These are phyloP conservation scores for Melampsora medusae DNA, from an alignment of 1,284 basidiomycete genomes.

Conservation along the genomic window DNA sequence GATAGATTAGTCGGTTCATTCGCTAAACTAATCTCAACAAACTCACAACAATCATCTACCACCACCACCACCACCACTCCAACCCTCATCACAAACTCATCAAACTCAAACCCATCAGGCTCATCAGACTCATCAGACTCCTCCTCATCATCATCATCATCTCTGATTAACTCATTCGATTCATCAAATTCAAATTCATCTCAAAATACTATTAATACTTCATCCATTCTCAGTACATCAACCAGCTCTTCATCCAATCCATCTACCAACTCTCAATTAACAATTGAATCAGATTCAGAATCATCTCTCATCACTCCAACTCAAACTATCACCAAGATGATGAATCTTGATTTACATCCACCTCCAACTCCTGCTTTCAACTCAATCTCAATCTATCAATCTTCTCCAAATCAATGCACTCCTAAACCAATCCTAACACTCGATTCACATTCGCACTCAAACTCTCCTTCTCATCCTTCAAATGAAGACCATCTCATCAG, in stretches of 20 bases:
- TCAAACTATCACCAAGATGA: not conserved
- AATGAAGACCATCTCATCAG: not conserved
- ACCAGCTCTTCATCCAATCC: not conserved
- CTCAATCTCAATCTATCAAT: not conserved
- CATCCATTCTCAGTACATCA: too few species aligned
- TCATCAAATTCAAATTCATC: constrained; percentile 2
- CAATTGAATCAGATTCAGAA: too few species aligned
- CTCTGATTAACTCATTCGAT: not conserved
- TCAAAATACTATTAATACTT: too few species aligned
- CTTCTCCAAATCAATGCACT: not conserved
- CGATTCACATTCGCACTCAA: not conserved
- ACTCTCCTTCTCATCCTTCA: not conserved
- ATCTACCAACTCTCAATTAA: not conserved
- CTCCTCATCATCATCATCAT: not conserved
- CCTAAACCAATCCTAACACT: not conserved
- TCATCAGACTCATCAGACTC: not conserved
- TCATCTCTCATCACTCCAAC: not conserved
- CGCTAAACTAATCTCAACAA: not conserved
- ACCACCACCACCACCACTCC: too few species aligned
- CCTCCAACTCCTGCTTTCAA: not conserved
- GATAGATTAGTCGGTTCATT: not conserved
- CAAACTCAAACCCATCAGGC: not conserved
- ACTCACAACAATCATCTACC: too few species aligned
- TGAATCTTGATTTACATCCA: not conserved
- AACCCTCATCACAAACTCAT: not conserved